Conservation (phyloP, 179 eudicot species). For the Nepenthes alata region DNA sequence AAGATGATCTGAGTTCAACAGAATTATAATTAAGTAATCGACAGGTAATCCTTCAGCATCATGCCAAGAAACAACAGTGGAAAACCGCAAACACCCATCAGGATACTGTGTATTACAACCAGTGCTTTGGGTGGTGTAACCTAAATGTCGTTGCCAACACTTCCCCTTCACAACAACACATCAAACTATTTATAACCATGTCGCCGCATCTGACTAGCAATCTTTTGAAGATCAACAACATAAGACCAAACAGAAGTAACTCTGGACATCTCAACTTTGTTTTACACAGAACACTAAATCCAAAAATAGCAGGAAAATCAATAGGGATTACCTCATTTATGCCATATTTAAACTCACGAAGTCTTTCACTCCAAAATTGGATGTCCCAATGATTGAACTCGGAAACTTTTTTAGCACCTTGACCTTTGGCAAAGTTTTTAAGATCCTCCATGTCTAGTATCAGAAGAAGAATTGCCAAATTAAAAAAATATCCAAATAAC, state of each 20-base stretch:
- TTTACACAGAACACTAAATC: not conserved
- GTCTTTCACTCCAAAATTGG: slow-evolving; percentile 33
- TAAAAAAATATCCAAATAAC: not conserved
- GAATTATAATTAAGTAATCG: too few species aligned
- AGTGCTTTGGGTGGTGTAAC: too few species aligned
- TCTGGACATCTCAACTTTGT: not conserved
- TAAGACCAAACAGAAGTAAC: not conserved
- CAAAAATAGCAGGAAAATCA: not conserved
- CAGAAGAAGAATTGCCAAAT: slow-evolving; percentile 1
- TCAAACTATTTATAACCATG: too few species aligned
- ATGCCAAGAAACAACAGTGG: too few species aligned
- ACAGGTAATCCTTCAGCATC: too few species aligned
- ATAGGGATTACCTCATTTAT: slow-evolving; percentile 20
- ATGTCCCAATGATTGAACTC: slow-evolving; percentile 26
- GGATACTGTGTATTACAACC: too few species aligned
- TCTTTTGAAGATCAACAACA: too few species aligned
- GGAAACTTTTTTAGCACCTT: slow-evolving; percentile 17
- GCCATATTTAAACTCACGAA: slow-evolving; percentile 22
- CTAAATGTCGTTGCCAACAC: too few species aligned
- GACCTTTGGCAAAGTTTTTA: slow-evolving; percentile 13
- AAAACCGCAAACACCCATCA: too few species aligned
- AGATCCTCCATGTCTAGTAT: slow-evolving; percentile 19
- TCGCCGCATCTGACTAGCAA: too few species aligned
- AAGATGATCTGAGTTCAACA: too few species aligned
- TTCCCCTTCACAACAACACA: too few species aligned